Evolutionary conservation across 192 early-diverging fungal species (phyloP).

Genomic region (Pilobolus umbonatus): DNA sequence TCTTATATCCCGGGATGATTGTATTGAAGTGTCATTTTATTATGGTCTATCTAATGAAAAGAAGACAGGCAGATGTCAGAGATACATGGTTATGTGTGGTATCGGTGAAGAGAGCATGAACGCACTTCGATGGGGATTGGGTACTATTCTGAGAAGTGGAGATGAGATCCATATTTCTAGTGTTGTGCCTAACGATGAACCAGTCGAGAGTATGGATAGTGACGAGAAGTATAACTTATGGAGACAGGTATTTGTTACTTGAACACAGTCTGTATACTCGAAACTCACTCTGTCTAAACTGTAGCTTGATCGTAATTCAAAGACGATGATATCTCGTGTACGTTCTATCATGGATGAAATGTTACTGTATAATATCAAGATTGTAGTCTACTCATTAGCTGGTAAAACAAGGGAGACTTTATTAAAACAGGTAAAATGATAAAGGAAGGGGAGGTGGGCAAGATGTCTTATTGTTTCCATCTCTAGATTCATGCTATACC

Average conservation of each 20-base stretch:
- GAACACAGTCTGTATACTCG: background rate
- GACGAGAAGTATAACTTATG: constrained; percentile 24
- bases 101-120: constrained; percentile 45
- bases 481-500: constrained; percentile 10
- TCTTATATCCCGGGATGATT: constrained; percentile 6
- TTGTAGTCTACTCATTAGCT: constrained; percentile 21
- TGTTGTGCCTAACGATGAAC: constrained; percentile 39
- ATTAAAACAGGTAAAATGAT: constrained; percentile 22
- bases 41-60: constrained; percentile 14
- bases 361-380: constrained; percentile 35
- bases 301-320: constrained; percentile 31
- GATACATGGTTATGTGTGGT: constrained; percentile 48
- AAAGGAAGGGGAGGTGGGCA: background rate
- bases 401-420: constrained; percentile 28
- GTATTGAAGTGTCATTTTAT: constrained; percentile 14
- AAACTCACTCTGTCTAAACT: background rate
- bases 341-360: constrained; percentile 21
- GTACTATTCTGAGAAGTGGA: constrained; percentile 44
- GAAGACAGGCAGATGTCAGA: constrained; percentile 1
- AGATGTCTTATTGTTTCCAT: too few relatives aligned
- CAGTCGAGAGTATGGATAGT: constrained; percentile 13
- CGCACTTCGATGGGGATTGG: constrained; percentile 46
- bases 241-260: constrained; percentile 9
- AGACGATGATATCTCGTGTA: constrained; percentile 28
- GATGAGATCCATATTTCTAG: constrained; percentile 46